Conservation (phyloP, 257 asterid species). For the Nicotiana obtusifolia region DNA sequence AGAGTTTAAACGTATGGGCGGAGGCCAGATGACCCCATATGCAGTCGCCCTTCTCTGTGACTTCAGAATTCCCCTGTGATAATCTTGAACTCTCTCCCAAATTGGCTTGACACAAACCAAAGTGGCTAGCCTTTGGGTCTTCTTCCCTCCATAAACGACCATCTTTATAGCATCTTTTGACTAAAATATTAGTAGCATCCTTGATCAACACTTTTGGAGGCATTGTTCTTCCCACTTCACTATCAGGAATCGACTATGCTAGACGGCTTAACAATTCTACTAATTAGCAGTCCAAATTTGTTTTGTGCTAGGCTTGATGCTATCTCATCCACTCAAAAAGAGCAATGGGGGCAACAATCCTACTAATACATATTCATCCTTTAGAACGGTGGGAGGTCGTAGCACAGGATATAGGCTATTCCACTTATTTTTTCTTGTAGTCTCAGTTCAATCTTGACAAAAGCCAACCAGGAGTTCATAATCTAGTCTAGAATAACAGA, state of each 20-base stretch:
- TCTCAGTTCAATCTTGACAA: not conserved
- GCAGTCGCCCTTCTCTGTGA: not conserved
- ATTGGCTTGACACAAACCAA: too few species aligned
- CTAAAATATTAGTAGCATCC: too few species aligned
- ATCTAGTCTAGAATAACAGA: not conserved
- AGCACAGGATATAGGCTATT: not conserved
- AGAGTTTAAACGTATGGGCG: not conserved
- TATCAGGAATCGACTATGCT: too few species aligned
- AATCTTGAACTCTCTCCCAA: too few species aligned
- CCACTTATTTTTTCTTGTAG: not conserved
- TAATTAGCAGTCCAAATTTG: too few species aligned
- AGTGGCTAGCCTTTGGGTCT: too few species aligned
- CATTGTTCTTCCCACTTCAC: too few species aligned
- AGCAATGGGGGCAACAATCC: not conserved
- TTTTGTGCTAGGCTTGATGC: not conserved
- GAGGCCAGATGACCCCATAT: not conserved
- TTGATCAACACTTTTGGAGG: too few species aligned
- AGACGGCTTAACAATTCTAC: not conserved
- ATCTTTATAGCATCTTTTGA: too few species aligned
- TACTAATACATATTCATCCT: not conserved
- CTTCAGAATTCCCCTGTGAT: not conserved
- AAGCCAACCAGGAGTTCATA: not conserved
- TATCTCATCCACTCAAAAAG: not conserved
- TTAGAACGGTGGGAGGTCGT: not conserved
- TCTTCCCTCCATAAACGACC: too few species aligned